A percentile compares a stretch with the other conserved stretches of the same genome.
phyloP scores from a whole-genome alignment of 352 stramenopile genomes.

The Phytophthora tentaculata region DNA sequence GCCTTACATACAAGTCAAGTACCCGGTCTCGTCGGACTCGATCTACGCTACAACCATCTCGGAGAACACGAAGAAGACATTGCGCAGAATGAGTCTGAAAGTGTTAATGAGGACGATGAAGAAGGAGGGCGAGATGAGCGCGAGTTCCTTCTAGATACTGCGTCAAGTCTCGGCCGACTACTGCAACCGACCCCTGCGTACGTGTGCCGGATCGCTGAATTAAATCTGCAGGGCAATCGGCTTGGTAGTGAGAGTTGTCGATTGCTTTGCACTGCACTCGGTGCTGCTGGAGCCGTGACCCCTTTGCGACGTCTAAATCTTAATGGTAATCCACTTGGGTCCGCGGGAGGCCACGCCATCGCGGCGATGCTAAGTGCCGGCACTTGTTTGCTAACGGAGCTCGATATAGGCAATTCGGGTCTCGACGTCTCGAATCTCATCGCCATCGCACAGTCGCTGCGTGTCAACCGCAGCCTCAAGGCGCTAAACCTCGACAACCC shows the following conservation, averaged over 20 bases:
- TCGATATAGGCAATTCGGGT: conserved; percentile 65
- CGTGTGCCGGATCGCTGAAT: conserved; percentile 51
- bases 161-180: conserved; percentile 50
- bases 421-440: conserved; percentile 72
- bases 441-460: conserved; percentile 61
- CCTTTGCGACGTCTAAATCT: conserved; percentile 54
- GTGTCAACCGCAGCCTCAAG: conserved; percentile 44
- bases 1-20: conserved; percentile 60
- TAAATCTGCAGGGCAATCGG: conserved; percentile 67
- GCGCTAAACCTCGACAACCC: conserved; percentile 71
- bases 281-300: conserved; percentile 36
- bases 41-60: conserved; percentile 64
- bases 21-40: conserved; percentile 45
- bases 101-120: conserved; percentile 29
- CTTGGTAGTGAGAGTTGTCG: conserved; percentile 64
- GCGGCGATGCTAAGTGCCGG: conserved; percentile 47
- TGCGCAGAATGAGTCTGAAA: conserved; percentile 24
- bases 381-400: conserved; percentile 46
- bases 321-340: conserved; percentile 55
- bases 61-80: conserved; percentile 41
- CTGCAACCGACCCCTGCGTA: conserved; percentile 60
- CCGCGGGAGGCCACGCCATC: conserved; percentile 57
- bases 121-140: conserved; percentile 37
- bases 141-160: conserved; percentile 53
- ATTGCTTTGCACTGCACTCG: conserved; percentile 60